Evolutionary conservation across 2,329 filamentous ascomycete genomes (phyloP), one percentile per base, ranked within the genome.

Genomic region (Colletotrichum scovillei): DNA sequence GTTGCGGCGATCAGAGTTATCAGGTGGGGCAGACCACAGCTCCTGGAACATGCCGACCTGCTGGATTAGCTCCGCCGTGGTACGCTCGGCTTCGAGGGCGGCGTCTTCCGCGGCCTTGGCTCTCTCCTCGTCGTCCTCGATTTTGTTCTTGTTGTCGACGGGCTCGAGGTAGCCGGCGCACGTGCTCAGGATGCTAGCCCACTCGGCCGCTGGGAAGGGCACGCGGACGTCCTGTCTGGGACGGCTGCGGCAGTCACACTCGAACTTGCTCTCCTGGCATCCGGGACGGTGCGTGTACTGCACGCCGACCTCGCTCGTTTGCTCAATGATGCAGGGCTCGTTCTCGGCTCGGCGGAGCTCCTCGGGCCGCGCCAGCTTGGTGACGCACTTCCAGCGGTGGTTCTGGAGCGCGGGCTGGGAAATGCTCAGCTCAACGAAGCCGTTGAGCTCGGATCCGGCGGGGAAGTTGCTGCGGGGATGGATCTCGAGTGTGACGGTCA

Each of bases 11-110:
- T 69, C 56, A 42, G 71, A 68, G 66, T 79, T 82, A 70, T 85
- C 84, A 6, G 86, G 86, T 4, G 88, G 80, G 14, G 84, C 82
- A 4, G 89, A 92, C 86, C 88, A 91, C 46, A 92, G 85, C 82
- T 92, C 91, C 79, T 92, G 91, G 79, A 91, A 90, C 90, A 92
- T 92, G 79, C 89, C 89, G 58, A 92, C 89, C 79, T 88, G 88
- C 75, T 87, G 85, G 64, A 92, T 86, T 69, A 91, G 84, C 56
- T 91, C 88, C 11, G 81, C 79, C 7, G 78, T 78, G 75, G 80
- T 82, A 60, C 75, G 60, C 6, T 77, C 75, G 7, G 78, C 57
- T 2, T 76, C 75, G 38, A 74, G 32, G 7, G 72, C 62, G 7
- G 72, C 70, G 49, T 76, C 70, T 32, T 73, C 74, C n/a, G 73